These are phyloP conservation scores for Sphaerulina populicola DNA, from an alignment of 2,329 filamentous ascomycete species.

Conservation along the genomic window DNA sequence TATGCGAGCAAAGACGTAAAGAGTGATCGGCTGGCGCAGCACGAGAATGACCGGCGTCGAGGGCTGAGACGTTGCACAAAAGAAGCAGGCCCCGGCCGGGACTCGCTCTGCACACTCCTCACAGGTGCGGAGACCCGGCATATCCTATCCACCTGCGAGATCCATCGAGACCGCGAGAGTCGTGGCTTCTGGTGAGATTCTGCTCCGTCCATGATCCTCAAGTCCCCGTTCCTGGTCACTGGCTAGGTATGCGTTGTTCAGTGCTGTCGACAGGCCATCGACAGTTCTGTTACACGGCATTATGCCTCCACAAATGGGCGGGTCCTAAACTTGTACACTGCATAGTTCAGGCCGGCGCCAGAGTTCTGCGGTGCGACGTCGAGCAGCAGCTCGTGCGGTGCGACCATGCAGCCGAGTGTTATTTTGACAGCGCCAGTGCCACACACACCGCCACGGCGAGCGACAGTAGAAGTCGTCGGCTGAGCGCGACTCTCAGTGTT, in stretches of 20 bases:
- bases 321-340: background rate
- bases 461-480: background rate
- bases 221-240: conserved; percentile 5
- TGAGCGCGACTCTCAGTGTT: conserved; percentile 1
- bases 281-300: conserved; percentile 23
- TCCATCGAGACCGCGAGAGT: conserved; percentile 7
- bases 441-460: conserved; percentile 17
- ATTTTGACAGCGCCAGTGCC: conserved; percentile 20
- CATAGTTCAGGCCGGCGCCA: conserved; percentile 6
- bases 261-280: conserved; percentile 21
- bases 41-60: conserved; percentile 9
- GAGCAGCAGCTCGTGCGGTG: conserved; percentile 21
- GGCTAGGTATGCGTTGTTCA: conserved; percentile 9
- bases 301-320: conserved; percentile 2
- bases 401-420: conserved; percentile 16
- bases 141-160: conserved; percentile 4
- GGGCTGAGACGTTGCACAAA: conserved; percentile 22
- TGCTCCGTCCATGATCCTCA: conserved; percentile 4
- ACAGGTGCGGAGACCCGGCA: conserved; percentile 4
- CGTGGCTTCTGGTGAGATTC: conserved; percentile 4
- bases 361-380: conserved; percentile 15
- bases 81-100: background rate
- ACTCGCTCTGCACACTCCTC: conserved; percentile 1
- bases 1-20: conserved; percentile 13
- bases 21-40: conserved; percentile 7